Percentiles rank a stretch among this genome's conserved stretches.
Conservation (phyloP, 768 basidiomycete genomes). For the Panellus pusillus region DNA sequence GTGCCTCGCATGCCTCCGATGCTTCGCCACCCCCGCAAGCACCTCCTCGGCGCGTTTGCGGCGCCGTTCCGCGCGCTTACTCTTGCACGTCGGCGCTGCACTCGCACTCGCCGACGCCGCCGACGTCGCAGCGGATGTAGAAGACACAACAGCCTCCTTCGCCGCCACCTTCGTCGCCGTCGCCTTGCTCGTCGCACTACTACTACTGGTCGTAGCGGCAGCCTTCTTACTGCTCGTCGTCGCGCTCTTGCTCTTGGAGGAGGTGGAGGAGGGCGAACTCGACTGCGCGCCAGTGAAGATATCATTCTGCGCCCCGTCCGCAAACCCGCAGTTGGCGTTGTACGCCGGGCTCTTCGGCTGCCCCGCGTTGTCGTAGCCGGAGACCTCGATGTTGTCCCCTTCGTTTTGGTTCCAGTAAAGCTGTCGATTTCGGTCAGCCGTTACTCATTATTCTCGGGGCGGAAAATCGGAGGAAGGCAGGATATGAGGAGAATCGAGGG, state of each 20-base stretch:
- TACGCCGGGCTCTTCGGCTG: conserved; percentile 47
- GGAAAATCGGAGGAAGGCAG: too few species aligned
- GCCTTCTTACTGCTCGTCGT: too few species aligned
- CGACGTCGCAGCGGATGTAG: too few species aligned
- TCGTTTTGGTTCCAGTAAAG: conserved; percentile 13
- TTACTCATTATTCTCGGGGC: too few species aligned
- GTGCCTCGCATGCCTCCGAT: too few species aligned
- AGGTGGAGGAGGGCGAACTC: not conserved
- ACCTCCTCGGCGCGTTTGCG: not conserved
- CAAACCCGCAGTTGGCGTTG: conserved; percentile 48
- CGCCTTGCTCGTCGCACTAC: too few species aligned
- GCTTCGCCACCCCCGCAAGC: too few species aligned
- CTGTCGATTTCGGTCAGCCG: conserved; percentile 18
- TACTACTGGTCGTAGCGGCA: too few species aligned
- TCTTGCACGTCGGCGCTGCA: not conserved
- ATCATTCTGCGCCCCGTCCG: conserved; percentile 37
- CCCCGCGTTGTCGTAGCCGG: conserved; percentile 40
- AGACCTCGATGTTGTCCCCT: conserved; percentile 49
- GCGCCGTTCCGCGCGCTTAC: not conserved
- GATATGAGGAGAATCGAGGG: not conserved
- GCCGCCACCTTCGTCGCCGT: too few species aligned
- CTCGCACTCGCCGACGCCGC: not conserved
- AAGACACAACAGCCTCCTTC: too few species aligned
- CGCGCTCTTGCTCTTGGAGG: not conserved
- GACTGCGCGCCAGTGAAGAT: not conserved